Evolutionary conservation across 306 rosid species (phyloP).

Genomic region (Quercus aquifolioides): DNA sequence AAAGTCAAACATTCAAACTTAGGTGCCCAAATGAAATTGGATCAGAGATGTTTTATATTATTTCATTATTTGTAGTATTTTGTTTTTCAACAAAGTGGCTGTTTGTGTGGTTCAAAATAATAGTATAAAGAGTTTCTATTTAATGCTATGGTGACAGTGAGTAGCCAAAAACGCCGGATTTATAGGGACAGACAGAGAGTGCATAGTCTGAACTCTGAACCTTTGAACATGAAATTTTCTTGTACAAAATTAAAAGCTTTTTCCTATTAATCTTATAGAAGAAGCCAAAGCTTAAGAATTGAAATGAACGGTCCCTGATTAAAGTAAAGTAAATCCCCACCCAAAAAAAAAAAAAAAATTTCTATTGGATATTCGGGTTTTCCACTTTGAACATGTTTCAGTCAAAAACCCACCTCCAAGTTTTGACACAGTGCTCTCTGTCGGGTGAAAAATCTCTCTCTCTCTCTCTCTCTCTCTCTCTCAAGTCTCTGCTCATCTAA

Average conservation of each 20-base stretch:
- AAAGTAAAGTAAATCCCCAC: neutral
- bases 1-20: slow-evolving; percentile 13
- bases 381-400: slow-evolving; percentile 36
- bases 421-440: slow-evolving; percentile 64
- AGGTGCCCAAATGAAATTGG: neutral
- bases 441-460: slow-evolving; percentile 52
- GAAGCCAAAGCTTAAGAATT: slow-evolving; percentile 35
- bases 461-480: slow-evolving; percentile 9
- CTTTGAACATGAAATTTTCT: slow-evolving; percentile 16
- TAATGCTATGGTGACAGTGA: neutral
- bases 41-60: neutral
- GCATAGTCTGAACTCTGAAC: slow-evolving; percentile 9
- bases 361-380: neutral
- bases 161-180: slow-evolving; percentile 44
- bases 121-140: neutral
- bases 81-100: no score
- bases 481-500: slow-evolving; percentile 24
- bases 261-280: slow-evolving; percentile 33
- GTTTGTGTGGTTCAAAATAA: neutral
- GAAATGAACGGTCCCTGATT: slow-evolving; percentile 12
- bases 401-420: slow-evolving; percentile 51
- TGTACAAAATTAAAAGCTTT: no score
- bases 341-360: neutral
- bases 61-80: no score
- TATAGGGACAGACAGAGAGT: slow-evolving; percentile 21